Evolutionary conservation across 2,329 filamentous ascomycete genomes (phyloP).

Genomic region (Xylaria sp.): DNA sequence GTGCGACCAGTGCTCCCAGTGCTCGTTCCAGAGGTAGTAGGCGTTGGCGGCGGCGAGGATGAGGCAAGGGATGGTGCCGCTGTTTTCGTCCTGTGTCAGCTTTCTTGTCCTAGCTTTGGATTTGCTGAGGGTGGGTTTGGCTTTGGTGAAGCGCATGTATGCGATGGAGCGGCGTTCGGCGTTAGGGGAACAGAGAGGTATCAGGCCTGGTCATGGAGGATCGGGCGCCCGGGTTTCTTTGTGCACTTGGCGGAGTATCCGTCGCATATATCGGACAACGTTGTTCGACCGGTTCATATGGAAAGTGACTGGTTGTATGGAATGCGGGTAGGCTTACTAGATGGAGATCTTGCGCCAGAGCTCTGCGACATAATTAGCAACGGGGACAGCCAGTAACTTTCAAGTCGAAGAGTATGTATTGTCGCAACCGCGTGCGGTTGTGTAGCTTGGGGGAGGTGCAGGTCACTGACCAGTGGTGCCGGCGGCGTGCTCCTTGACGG

Average conservation of each 20-base stretch:
- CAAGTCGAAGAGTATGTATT: no score
- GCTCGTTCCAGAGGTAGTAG: slow-evolving; percentile 86
- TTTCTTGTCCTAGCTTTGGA: neutral
- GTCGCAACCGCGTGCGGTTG: no score
- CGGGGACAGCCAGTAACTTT: slow-evolving; percentile 23
- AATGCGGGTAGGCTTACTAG: slow-evolving; percentile 60
- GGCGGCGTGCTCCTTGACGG: slow-evolving; percentile 85
- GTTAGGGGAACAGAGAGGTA: neutral
- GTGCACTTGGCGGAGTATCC: neutral
- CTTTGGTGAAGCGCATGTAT: neutral
- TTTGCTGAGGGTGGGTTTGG: neutral
- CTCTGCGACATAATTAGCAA: slow-evolving; percentile 49
- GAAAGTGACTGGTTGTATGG: neutral
- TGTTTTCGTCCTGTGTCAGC: slow-evolving; percentile 35
- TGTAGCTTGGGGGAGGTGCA: no score
- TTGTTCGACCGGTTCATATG: neutral
- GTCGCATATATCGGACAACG: neutral
- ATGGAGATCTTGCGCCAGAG: slow-evolving; percentile 94
- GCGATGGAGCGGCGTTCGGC: neutral
- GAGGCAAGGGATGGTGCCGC: slow-evolving; percentile 69
- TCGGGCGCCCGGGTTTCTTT: neutral
- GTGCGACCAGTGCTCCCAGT: slow-evolving; percentile 94
- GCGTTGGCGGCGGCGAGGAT: slow-evolving; percentile 72
- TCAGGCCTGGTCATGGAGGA: neutral
- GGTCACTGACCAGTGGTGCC: slow-evolving; percentile 70